Evolutionary conservation across 2,329 filamentous ascomycete species (phyloP).

Genomic region (Tolypocladium endophyticum): DNA sequence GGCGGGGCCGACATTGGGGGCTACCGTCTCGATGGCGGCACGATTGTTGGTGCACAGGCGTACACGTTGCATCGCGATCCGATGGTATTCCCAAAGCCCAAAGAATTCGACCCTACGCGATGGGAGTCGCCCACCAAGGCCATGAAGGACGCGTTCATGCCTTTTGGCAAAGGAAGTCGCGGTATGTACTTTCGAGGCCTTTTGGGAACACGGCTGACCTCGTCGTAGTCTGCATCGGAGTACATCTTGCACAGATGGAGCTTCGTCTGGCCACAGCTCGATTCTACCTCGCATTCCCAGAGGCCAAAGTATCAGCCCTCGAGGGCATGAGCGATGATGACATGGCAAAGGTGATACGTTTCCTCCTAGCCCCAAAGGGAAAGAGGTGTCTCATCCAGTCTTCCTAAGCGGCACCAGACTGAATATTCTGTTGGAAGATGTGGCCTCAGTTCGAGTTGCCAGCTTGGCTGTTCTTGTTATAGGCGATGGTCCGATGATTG

Average conservation of each 20-base stretch:
- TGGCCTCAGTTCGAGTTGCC: background rate
- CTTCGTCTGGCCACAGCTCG: slow-evolving; percentile 36
- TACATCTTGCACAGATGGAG: slow-evolving; percentile 47
- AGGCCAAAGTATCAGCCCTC: slow-evolving; percentile 14
- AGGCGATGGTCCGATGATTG: background rate
- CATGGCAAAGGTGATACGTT: slow-evolving; percentile 19
- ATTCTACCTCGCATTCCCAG: slow-evolving; percentile 37
- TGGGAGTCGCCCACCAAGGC: slow-evolving; percentile 22
- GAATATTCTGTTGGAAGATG: background rate
- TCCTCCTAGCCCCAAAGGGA: slow-evolving; percentile 17
- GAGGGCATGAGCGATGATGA: slow-evolving; percentile 22
- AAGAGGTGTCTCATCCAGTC: slow-evolving; percentile 14
- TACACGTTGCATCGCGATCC: slow-evolving; percentile 34
- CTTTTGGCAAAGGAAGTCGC: slow-evolving; percentile 40
- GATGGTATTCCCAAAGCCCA: slow-evolving; percentile 17
- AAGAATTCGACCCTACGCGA: slow-evolving; percentile 19
- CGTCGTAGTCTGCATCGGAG: slow-evolving; percentile 36
- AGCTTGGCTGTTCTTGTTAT: background rate
- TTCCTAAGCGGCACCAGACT: background rate
- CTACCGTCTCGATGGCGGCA: slow-evolving; percentile 26
- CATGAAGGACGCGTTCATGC: slow-evolving; percentile 36
- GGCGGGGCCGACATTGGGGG: slow-evolving; percentile 27
- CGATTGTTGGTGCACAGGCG: slow-evolving; percentile 27
- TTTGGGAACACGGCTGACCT: background rate
- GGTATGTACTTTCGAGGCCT: slow-evolving; percentile 11